Evolutionary conservation across 768 basidiomycete species (phyloP).

Genomic region (Xerocomellus chrysenteron): DNA sequence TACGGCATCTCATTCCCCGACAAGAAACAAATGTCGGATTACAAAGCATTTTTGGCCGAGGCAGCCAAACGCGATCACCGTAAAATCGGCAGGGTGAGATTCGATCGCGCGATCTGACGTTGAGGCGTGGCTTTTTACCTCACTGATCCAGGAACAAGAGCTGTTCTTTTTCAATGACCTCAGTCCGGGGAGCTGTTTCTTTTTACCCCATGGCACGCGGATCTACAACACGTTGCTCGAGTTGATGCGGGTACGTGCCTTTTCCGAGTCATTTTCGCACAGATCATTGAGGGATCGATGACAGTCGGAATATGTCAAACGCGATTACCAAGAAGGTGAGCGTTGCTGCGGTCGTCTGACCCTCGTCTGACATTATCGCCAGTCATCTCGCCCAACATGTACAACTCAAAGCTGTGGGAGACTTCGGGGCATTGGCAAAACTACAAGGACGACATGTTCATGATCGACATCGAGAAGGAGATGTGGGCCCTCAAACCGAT

Average conservation of each 20-base stretch:
- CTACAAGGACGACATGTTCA: constrained; percentile 98
- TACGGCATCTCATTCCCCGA: constrained; percentile 99
- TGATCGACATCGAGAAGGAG: constrained; percentile 93
- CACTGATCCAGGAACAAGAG: constrained; percentile 74
- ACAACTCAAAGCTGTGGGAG: constrained; percentile 94
- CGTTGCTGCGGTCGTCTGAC: not conserved
- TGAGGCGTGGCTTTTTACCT: not conserved
- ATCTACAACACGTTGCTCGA: constrained; percentile 95
- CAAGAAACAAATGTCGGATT: constrained; percentile 90
- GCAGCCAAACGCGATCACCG: constrained; percentile 98
- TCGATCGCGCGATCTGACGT: not conserved
- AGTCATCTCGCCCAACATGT: constrained; percentile 99
- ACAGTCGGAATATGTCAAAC: constrained; percentile 89
- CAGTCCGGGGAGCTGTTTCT: constrained; percentile 94
- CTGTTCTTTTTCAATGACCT: constrained; percentile 98
- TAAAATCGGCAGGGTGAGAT: constrained; percentile 80
- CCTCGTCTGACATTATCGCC: constrained; percentile 11
- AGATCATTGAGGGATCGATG: constrained; percentile 1
- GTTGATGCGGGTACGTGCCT: constrained; percentile 73
- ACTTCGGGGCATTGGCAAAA: constrained; percentile 98
- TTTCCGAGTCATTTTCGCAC: constrained; percentile 1
- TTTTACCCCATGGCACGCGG: constrained; percentile 93
- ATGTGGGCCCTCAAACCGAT: constrained; percentile 96
- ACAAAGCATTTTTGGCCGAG: constrained; percentile 94
- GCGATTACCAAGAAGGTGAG: constrained; percentile 90